These are phyloP conservation scores for Fusarium oligoseptatum DNA, from an alignment of 2,329 filamentous ascomycete genomes.

Conservation along the genomic window DNA sequence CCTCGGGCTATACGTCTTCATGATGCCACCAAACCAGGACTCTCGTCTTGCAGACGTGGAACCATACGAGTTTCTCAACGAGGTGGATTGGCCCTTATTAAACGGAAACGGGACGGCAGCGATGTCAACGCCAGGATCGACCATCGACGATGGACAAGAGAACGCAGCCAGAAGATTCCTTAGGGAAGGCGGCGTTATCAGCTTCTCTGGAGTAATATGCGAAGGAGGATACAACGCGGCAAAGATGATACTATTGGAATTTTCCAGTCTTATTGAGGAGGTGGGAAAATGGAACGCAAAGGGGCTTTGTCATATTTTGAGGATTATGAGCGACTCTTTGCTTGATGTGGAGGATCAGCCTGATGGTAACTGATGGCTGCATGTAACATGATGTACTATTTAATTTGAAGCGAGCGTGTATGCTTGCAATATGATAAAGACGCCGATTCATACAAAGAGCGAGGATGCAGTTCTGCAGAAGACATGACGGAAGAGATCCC, in stretches of 20 bases:
- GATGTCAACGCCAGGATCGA: not conserved
- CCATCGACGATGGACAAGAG: not conserved
- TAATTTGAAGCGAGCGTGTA: not conserved
- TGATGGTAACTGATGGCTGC: not conserved
- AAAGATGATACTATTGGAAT: not conserved
- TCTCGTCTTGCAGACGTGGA: not conserved
- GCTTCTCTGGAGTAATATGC: not conserved
- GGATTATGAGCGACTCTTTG: not conserved
- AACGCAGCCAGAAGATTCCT: not conserved
- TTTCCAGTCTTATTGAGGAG: not conserved
- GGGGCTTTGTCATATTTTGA: not conserved
- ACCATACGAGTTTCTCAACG: conserved; percentile 12
- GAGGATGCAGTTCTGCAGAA: not conserved
- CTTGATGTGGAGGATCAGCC: not conserved
- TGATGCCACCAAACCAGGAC: not conserved
- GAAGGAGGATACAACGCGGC: not conserved
- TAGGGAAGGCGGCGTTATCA: not conserved
- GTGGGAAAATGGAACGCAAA: not conserved
- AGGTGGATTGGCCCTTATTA: conserved; percentile 12
- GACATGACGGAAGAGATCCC: not conserved
- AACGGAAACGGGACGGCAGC: not conserved
- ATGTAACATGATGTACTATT: not conserved
- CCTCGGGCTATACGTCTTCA: not conserved
- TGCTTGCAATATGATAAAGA: not conserved
- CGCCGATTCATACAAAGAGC: not conserved